These are phyloP conservation scores for Neurospora sublineolata DNA, from an alignment of 495 filamentous ascomycete genomes.

Conservation along the genomic window DNA sequence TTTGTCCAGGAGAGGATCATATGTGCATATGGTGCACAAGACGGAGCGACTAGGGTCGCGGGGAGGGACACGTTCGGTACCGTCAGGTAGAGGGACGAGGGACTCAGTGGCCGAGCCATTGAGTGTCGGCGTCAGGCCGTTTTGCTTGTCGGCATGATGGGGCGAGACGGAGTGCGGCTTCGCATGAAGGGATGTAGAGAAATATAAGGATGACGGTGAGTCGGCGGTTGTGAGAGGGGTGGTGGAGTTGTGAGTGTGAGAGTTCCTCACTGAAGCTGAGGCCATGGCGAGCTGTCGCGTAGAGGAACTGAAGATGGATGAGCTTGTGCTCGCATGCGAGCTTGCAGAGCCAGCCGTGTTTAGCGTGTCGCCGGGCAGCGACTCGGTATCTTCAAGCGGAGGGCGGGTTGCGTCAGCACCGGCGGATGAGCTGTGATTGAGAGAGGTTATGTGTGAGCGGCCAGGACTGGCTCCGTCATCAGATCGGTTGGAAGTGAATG, in stretches of 20 bases:
- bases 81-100: conserved; percentile 35
- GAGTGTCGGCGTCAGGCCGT: conserved; percentile 10
- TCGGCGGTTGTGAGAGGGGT: conserved; percentile 70
- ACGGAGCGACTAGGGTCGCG: conserved; percentile 49
- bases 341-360: conserved; percentile 55
- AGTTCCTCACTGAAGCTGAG: conserved; percentile 36
- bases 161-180: conserved; percentile 30
- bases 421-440: conserved; percentile 18
- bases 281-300: conserved; percentile 36
- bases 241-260: conserved; percentile 36
- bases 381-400: conserved; percentile 46
- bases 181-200: conserved; percentile 18
- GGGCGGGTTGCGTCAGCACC: conserved; percentile 26
- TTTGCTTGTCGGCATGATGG: conserved; percentile 16
- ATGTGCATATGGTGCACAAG: conserved; percentile 57
- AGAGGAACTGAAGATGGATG: conserved; percentile 51
- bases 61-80: conserved; percentile 41
- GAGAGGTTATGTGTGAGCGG: conserved; percentile 5
- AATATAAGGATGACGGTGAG: conserved; percentile 58
- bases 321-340: conserved; percentile 52
- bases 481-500: conserved; percentile 5
- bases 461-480: conserved; percentile 8
- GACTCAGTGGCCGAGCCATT: conserved; percentile 29
- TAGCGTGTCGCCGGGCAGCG: conserved; percentile 47
- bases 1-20: conserved; percentile 52